Evolutionary conservation across 805 yeast species (phyloP), one percentile per base, ranked within the genome.

Genomic region (Kluyveromyces aestuarii): DNA sequence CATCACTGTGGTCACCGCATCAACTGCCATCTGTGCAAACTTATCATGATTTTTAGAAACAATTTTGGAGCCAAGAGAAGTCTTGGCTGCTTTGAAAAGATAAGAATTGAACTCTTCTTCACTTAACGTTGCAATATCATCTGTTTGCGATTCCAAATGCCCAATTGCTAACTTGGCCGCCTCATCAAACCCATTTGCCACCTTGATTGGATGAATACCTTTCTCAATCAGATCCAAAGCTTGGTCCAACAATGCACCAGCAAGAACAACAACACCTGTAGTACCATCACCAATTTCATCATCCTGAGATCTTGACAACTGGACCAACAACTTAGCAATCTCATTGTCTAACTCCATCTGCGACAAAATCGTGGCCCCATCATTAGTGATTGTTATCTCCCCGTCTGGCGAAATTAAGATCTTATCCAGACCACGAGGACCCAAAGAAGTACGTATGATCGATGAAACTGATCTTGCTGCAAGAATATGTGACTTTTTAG

Each of bases 211-310:
- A 63, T 93, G 99, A 54, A 93, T 90, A 49, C 98, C 98, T 72
- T 87, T 88, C 62, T 93, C 97, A 56, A 93, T 90, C 54, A 93
- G 78, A 63, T 89, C 97, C 49, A 85, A 70, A 2, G 99, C 97
- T 71, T 93, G 96, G 66, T 91, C 97, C 50, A 93, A 74, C 54
- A 93, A 73, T 2, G 98, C 95, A 56, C 96, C 86, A 1, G 99
- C 98, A 46, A 93, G 73, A 2, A 93, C 98, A 47, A 93, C 98
- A 27, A 93, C 99, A 63, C 98, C 98, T 6, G 99, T 93, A 27
- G 99, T 93, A 63, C 99, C 99, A 67, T 91, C 99, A 49, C 99
- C 99, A 64, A 91, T 88, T 71, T 91, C 98, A 66, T 93, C 96
- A 68, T 91, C 99, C 73, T 91, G 99, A 27, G 96, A 87, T 66